Evolutionary conservation across 1,284 basidiomycete genomes (phyloP).

Genomic region (Wolfiporia cocos): DNA sequence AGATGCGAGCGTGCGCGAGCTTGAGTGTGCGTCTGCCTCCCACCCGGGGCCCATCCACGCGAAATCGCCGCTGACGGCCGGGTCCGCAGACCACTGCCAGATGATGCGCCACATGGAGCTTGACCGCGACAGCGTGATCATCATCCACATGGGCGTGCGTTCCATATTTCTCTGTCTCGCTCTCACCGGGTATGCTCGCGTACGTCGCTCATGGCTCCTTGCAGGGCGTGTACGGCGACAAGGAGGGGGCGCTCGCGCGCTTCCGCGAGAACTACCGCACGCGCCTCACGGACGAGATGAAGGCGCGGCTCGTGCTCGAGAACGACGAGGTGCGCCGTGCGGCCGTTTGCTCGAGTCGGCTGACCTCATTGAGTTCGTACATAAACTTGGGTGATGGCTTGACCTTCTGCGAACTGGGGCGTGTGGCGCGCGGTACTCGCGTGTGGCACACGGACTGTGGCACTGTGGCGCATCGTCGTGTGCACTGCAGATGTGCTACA

Average conservation of each 20-base stretch:
- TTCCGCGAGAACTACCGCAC: slow-evolving; percentile 67
- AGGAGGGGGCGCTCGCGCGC: slow-evolving; percentile 61
- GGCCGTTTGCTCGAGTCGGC: too few relatives aligned
- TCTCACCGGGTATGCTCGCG: too few relatives aligned
- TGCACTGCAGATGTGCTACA: slow-evolving; percentile 72
- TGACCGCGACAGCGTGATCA: slow-evolving; percentile 71
- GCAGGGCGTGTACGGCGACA: slow-evolving; percentile 78
- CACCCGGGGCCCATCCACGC: neutral
- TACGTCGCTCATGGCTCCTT: neutral
- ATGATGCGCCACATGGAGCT: slow-evolving; percentile 84
- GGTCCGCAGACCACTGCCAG: slow-evolving; percentile 61
- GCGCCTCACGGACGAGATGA: slow-evolving; percentile 55
- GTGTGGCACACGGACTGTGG: neutral
- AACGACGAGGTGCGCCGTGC: slow-evolving; percentile 72
- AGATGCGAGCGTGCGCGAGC: slow-evolving; percentile 69
- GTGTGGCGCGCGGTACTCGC: too few relatives aligned
- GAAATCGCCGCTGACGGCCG: neutral
- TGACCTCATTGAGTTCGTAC: too few relatives aligned
- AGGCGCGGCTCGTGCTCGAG: slow-evolving; percentile 77
- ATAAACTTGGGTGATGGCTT: too few relatives aligned
- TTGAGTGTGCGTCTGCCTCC: slow-evolving; percentile 41
- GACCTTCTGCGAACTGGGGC: too few relatives aligned
- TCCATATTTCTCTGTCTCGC: neutral
- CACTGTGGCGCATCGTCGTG: neutral
- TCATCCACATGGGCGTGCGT: slow-evolving; percentile 63